Evolutionary conservation across 2,329 filamentous ascomycete genomes (phyloP).

Genomic region (Thermothelomyces thermophilus): DNA sequence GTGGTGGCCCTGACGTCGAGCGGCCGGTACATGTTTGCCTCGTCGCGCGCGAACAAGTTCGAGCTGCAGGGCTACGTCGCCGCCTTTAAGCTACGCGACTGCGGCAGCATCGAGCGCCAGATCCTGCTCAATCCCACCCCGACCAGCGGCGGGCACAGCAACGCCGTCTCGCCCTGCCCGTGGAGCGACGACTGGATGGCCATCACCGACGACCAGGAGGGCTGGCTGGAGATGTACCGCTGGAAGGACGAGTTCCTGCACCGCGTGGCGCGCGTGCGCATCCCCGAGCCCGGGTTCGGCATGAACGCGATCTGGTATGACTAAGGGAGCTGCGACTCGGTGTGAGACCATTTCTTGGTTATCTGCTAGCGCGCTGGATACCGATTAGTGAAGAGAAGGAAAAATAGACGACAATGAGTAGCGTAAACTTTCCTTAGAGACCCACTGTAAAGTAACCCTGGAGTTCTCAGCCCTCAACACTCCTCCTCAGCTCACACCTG

Average conservation of each 20-base stretch:
- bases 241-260: slow-evolving; percentile 78
- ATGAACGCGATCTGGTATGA: slow-evolving; percentile 98
- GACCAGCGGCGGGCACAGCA: slow-evolving; percentile 81
- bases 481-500: no score
- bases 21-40: slow-evolving; percentile 74
- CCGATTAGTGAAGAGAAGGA: neutral
- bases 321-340: slow-evolving; percentile 29
- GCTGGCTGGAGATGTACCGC: slow-evolving; percentile 80
- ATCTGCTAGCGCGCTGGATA: neutral
- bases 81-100: slow-evolving; percentile 64
- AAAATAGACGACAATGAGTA: no score
- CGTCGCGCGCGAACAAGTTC: slow-evolving; percentile 69
- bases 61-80: slow-evolving; percentile 75
- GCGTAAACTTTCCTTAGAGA: no score
- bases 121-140: slow-evolving; percentile 77
- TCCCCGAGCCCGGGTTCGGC: slow-evolving; percentile 82
- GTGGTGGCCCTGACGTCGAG: slow-evolving; percentile 68
- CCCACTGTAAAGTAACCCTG: no score
- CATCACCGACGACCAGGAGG: slow-evolving; percentile 80
- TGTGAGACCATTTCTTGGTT: neutral
- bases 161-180: slow-evolving; percentile 76
- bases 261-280: slow-evolving; percentile 67
- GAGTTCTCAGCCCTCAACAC: no score
- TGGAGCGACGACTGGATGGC: slow-evolving; percentile 89
- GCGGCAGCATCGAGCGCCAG: slow-evolving; percentile 68